These are phyloP conservation scores for Collybiopsis confluens DNA, from an alignment of 768 basidiomycete genomes.

Conservation along the genomic window DNA sequence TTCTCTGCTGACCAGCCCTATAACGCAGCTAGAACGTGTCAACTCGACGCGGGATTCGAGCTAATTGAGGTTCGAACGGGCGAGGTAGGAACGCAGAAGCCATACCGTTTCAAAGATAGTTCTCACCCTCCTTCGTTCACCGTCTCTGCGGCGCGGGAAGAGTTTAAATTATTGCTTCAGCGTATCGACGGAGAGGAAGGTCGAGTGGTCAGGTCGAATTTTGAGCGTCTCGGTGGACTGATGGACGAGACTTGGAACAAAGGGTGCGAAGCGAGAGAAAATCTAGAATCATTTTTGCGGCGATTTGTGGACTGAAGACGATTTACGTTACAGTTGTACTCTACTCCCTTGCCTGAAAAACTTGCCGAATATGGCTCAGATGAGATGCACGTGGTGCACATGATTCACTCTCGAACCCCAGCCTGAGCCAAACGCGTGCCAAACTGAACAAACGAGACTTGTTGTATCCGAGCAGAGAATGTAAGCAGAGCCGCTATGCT, in stretches of 20 bases:
- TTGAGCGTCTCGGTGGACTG: not conserved
- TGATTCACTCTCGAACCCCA: no score
- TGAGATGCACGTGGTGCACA: no score
- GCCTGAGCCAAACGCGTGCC: no score
- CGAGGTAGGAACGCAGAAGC: not conserved
- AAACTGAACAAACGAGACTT: no score
- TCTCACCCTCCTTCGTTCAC: not conserved
- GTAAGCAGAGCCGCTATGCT: no score
- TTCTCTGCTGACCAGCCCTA: not conserved
- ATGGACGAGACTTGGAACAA: not conserved
- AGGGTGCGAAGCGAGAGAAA: not conserved
- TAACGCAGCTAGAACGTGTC: not conserved
- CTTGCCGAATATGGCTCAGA: no score
- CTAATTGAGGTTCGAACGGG: conserved; percentile 3
- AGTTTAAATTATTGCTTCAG: not conserved
- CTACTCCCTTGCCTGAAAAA: no score
- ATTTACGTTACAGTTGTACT: not conserved
- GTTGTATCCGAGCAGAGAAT: no score
- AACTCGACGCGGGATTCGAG: not conserved
- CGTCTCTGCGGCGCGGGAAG: not conserved
- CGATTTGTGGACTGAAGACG: not conserved
- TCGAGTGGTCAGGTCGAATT: not conserved
- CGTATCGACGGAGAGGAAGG: not conserved
- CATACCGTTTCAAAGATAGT: not conserved
- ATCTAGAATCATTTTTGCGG: not conserved